phyloP scores from a whole-genome alignment of 148 eudicot species.

The Cornus controversa region DNA sequence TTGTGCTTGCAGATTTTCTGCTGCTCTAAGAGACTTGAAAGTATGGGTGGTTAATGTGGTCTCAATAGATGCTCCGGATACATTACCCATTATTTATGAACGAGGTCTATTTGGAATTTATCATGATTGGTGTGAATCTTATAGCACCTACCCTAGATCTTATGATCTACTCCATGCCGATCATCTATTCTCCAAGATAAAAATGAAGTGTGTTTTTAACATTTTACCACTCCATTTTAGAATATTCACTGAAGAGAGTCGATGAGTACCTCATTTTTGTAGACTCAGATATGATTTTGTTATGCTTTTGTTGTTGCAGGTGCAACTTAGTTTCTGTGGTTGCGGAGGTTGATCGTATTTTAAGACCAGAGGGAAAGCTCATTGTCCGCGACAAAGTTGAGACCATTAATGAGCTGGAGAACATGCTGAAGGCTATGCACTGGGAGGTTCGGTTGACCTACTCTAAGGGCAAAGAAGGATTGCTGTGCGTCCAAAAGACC shows the following conservation, averaged over 20 bases:
- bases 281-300: neutral
- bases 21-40: conserved; percentile 63
- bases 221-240: too few relatives aligned
- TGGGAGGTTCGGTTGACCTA: conserved; percentile 60
- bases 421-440: conserved; percentile 48
- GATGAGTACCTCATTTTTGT: neutral
- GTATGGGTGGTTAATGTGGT: conserved; percentile 88
- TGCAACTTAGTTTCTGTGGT: conserved; percentile 52
- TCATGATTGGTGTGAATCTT: too few relatives aligned
- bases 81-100: too few relatives aligned
- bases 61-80: too few relatives aligned
- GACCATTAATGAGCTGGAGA: conserved; percentile 46
- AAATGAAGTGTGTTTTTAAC: conserved; percentile 39
- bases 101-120: too few relatives aligned
- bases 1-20: conserved; percentile 58
- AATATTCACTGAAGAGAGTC: neutral
- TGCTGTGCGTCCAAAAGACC: conserved; percentile 60
- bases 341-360: conserved; percentile 61
- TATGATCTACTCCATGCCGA: too few relatives aligned
- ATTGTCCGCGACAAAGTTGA: conserved; percentile 58
- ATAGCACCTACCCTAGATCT: too few relatives aligned
- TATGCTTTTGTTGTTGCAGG: conserved; percentile 19
- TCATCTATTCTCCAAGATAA: too few relatives aligned
- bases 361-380: conserved; percentile 63
- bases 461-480: conserved; percentile 61